Conservation (phyloP, 129 eudicot genomes). For the Flaveria bidentis region DNA sequence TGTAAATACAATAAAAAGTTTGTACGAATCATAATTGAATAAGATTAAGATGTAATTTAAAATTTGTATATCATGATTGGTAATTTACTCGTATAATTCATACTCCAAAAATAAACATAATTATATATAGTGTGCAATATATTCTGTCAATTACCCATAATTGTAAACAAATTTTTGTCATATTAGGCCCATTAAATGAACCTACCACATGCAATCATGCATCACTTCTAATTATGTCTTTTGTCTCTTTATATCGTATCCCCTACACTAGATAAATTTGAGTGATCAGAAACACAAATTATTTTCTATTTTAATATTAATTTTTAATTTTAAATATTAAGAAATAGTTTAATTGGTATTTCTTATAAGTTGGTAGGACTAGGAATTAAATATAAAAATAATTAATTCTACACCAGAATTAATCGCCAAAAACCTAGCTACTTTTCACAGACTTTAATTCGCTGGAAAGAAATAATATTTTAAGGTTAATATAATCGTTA, state of each 20-base stretch:
- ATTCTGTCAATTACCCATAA: neutral
- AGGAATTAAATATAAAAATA: too few relatives aligned
- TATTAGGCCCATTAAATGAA: constrained; percentile 12
- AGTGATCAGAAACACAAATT: neutral
- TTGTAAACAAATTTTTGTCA: constrained; percentile 1
- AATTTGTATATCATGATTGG: neutral
- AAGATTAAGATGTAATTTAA: neutral
- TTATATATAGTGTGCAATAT: neutral
- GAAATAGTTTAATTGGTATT: neutral
- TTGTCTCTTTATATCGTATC: neutral
- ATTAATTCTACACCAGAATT: too few relatives aligned
- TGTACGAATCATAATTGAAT: neutral
- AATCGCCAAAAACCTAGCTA: too few relatives aligned
- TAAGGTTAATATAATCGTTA: too few relatives aligned
- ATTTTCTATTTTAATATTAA: neutral
- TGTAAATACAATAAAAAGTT: too few relatives aligned
- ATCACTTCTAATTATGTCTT: neutral
- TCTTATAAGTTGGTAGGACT: too few relatives aligned
- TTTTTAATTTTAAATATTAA: neutral
- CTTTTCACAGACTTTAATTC: too few relatives aligned
- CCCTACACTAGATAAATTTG: neutral
- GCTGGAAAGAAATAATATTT: too few relatives aligned
- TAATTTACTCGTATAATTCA: neutral
- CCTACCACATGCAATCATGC: neutral
- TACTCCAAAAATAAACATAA: neutral